Base-by-base conservation (phyloP, 306 rosid species). In the Glycine latifolia region DNA sequence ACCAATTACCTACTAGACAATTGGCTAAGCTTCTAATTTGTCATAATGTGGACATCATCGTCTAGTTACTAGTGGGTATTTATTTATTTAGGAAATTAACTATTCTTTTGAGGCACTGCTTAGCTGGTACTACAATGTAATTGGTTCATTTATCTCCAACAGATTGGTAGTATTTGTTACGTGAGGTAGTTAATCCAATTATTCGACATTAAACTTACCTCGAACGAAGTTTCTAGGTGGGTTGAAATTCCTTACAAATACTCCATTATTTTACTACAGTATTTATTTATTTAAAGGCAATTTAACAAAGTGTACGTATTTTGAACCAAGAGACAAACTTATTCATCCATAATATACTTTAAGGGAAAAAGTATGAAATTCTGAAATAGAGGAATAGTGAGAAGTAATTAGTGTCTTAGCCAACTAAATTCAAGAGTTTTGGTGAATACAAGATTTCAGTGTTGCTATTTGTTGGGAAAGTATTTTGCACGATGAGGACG, bases 1-100 rank as follows among this genome's bases (percentile, higher is more conserved):
- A 61, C 37, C 60, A 48, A 31, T 49, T 35, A 79, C 60, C 49
- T 65, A 10, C 65, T 49, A 80, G 59, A 39, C n/a, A 58, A 67
- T 78, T 79, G 84, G 67, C 49, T 79, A 55, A 56, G 73, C 83
- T 82, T 82, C 73, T 78, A 54, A 65, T 78, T 62, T 83, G 76
- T 78, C 76, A 5, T 71, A 15, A 54, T 4, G 63, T 78, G 70
- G 26, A 71, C 79, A 73, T 73, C 66, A 79, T 78, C 39, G 16
- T 61, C 72, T 66, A 73, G 13, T 66, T 48, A 65, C 71, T 65
- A 65, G 49, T 67, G 73, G 43, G 4, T 43, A 15, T 3, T 16
- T 1, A 73, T 33, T 72, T 83, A 72, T 66, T 63, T 1, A 35
- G 12, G 59, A 44, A 55, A 46, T 10, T n/a, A n/a, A n/a, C n/a